Percentiles rank a stretch among this genome's conserved stretches.
Evolutionary conservation across 768 basidiomycete genomes (phyloP).

Genomic region (Trametes elegans): DNA sequence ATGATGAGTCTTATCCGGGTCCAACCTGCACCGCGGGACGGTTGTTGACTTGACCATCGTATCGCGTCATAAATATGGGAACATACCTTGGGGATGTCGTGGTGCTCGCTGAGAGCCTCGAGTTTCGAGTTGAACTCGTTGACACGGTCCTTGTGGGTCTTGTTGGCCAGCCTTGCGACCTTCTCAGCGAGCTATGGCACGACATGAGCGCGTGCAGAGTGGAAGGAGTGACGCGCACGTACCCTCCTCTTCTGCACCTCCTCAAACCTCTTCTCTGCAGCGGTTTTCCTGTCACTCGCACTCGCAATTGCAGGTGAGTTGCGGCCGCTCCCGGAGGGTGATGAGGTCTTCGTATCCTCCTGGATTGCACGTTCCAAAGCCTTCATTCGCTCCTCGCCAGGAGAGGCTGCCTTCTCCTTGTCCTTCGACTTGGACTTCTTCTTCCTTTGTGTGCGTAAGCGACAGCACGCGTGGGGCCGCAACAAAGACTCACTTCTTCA

Average conservation of each 20-base stretch:
- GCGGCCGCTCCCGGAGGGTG: conserved; percentile 55
- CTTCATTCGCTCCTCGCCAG: conserved; percentile 47
- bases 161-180: conserved; percentile 73
- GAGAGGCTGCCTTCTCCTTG: conserved; percentile 39
- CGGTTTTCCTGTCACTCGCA: conserved; percentile 63
- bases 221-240: conserved; percentile 11
- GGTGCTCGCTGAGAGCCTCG: conserved; percentile 87
- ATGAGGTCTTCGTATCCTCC: conserved; percentile 38
- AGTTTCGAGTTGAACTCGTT: conserved; percentile 86
- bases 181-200: conserved; percentile 60
- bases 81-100: conserved; percentile 88
- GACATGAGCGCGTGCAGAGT: not conserved
- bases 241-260: conserved; percentile 83
- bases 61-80: conserved; percentile 3
- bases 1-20: conserved; percentile 61
- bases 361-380: conserved; percentile 44
- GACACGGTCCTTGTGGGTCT: conserved; percentile 93
- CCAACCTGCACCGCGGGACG: conserved; percentile 60
- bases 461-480: conserved; percentile 8
- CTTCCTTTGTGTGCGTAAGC: conserved; percentile 52
- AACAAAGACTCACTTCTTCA: conserved; percentile 66
- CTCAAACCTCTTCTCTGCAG: conserved; percentile 86
- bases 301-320: conserved; percentile 57
- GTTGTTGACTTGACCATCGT: conserved; percentile 29
- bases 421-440: conserved; percentile 72